A percentile compares a stretch with the other conserved stretches of the same genome.
phyloP scores from a whole-genome alignment of 148 eudicot genomes.

The Bassia scoparia region DNA sequence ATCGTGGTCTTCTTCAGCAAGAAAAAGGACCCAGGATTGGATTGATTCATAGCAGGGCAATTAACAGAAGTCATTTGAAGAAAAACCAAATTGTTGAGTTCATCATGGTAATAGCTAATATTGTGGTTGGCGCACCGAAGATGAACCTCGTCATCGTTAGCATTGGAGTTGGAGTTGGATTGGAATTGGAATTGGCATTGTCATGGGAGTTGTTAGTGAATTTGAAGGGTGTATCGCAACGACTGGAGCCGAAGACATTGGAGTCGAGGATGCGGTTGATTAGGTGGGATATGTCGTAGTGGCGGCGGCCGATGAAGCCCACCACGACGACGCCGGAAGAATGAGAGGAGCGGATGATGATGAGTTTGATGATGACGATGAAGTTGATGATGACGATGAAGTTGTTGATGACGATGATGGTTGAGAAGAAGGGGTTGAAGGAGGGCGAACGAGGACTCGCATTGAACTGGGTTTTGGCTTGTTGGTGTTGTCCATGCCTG shows the following conservation, averaged over 20 bases:
- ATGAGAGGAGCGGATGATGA: slow-evolving; percentile 14
- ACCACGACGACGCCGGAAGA: slow-evolving; percentile 64
- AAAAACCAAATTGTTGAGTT: slow-evolving; percentile 53
- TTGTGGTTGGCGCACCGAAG: slow-evolving; percentile 40
- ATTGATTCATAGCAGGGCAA: slow-evolving; percentile 41
- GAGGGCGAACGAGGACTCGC: slow-evolving; percentile 70
- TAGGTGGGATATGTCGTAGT: slow-evolving; percentile 46
- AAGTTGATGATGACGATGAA: slow-evolving; percentile 7
- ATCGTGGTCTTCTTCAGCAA: slow-evolving; percentile 49
- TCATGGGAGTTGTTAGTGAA: too few relatives aligned
- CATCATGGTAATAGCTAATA: slow-evolving; percentile 58
- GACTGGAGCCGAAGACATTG: slow-evolving; percentile 60
- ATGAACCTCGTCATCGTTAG: slow-evolving; percentile 24
- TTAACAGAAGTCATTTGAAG: slow-evolving; percentile 44
- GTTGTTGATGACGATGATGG: slow-evolving; percentile 16
- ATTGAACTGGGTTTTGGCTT: slow-evolving; percentile 32
- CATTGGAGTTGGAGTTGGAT: slow-evolving; percentile 1
- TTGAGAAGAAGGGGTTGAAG: slow-evolving; percentile 14
- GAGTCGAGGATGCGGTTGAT: slow-evolving; percentile 69
- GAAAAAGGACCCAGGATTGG: slow-evolving; percentile 35
- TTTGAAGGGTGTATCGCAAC: slow-evolving; percentile 30
- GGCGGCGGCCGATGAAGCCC: slow-evolving; percentile 59
- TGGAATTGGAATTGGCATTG: neutral
- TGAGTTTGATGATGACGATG: neutral
- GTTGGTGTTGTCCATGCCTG: neutral